phyloP scores from a whole-genome alignment of 176 grass and related monocot species.

The Microstegium vimineum region DNA sequence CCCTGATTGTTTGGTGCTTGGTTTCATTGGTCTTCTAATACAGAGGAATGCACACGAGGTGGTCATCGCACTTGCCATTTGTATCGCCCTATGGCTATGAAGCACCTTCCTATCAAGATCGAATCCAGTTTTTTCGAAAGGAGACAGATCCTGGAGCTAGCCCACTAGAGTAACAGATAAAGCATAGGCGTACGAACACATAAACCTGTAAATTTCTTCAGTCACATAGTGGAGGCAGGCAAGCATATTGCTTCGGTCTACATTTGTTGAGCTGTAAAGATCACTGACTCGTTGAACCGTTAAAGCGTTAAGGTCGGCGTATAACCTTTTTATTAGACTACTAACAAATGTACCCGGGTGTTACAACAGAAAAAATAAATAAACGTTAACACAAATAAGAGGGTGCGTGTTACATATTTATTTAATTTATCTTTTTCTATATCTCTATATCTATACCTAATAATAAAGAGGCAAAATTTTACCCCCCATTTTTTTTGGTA shows the following conservation, averaged over 20 bases:
- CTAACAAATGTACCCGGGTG: too few relatives aligned
- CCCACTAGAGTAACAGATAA: constrained; percentile 19
- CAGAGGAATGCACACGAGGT: constrained; percentile 46
- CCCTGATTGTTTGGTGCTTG: constrained; percentile 16
- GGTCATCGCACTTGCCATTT: constrained; percentile 26
- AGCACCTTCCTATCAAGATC: constrained; percentile 9
- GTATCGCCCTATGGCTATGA: constrained; percentile 44
- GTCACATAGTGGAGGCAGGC: not conserved
- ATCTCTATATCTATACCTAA: too few relatives aligned
- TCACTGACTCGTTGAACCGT: not conserved
- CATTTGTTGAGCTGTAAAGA: not conserved
- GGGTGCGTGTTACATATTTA: too few relatives aligned
- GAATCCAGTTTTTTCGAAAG: not conserved
- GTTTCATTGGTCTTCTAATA: constrained; percentile 22
- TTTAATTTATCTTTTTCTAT: too few relatives aligned
- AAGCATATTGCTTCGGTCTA: not conserved
- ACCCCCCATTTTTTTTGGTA: too few relatives aligned
- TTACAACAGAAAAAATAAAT: too few relatives aligned
- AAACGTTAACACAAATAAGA: too few relatives aligned
- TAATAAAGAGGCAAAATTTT: too few relatives aligned
- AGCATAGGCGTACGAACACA: not conserved
- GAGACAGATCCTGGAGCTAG: constrained; percentile 8
- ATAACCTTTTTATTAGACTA: too few relatives aligned
- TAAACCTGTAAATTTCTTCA: constrained; percentile 12
- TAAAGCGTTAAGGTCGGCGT: not conserved